Evolutionary conservation across 345 rosid genomes (phyloP).

Genomic region (Eucalyptus pauciflora): DNA sequence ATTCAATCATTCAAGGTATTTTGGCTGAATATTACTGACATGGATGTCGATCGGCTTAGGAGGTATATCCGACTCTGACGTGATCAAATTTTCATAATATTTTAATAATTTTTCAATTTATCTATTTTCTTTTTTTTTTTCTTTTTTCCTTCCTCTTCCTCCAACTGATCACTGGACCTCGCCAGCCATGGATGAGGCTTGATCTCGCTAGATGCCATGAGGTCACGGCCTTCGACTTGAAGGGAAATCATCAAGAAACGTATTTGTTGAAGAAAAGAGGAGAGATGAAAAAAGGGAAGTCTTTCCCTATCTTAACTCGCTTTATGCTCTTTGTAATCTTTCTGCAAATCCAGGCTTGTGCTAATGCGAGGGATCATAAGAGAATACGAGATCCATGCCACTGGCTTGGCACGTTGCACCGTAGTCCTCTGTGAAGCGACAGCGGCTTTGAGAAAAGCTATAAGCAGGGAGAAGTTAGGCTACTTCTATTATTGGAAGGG

Average conservation of each 20-base stretch:
- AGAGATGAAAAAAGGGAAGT: rapidly evolving
- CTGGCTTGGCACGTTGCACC: neutral
- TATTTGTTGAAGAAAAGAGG: neutral
- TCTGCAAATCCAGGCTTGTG: neutral
- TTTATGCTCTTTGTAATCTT: neutral
- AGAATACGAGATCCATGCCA: neutral
- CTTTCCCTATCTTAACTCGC: neutral
- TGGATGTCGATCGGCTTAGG: rapidly evolving
- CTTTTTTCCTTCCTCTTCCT: too few species aligned
- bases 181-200: rapidly evolving
- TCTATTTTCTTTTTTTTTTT: too few species aligned
- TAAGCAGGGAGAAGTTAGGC: neutral
- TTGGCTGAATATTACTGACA: rapidly evolving
- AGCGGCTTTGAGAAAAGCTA: neutral
- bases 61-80: rapidly evolving
- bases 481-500: neutral
- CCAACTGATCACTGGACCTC: rapidly evolving
- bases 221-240: rapidly evolving
- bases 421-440: neutral
- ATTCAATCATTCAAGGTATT: rapidly evolving
- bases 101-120: too few species aligned
- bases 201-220: rapidly evolving
- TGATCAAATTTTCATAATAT: too few species aligned
- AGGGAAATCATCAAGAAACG: neutral
- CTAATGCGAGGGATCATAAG: neutral